These are phyloP conservation scores for Rauvolfia tetraphylla DNA, from an alignment of 257 asterid species.

Conservation along the genomic window DNA sequence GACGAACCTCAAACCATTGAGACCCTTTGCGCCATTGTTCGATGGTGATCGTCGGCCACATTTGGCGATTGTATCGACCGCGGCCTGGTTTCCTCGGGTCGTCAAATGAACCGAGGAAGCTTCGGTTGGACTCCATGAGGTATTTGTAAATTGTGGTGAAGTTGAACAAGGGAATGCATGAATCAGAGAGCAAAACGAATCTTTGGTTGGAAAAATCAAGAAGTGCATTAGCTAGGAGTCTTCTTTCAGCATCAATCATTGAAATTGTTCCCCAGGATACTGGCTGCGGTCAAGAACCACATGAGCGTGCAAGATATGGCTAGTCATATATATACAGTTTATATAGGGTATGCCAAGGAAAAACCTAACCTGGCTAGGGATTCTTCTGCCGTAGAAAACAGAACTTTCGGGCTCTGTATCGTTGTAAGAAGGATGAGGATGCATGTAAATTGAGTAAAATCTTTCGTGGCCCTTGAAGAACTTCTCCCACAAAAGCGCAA, in stretches of 20 bases:
- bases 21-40: constrained; percentile 74
- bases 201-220: constrained; percentile 54
- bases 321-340: too few relatives aligned
- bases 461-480: constrained; percentile 52
- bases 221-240: constrained; percentile 63
- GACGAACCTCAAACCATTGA: constrained; percentile 70
- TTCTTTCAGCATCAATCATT: constrained; percentile 69
- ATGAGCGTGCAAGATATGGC: background rate
- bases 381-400: constrained; percentile 42
- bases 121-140: constrained; percentile 33
- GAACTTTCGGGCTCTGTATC: constrained; percentile 39
- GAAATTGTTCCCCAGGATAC: constrained; percentile 64
- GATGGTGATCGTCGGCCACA: constrained; percentile 54
- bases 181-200: constrained; percentile 61
- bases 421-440: constrained; percentile 58
- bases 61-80: constrained; percentile 56
- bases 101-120: constrained; percentile 46
- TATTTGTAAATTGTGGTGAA: constrained; percentile 52
- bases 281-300: constrained; percentile 30
- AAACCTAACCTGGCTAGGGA: constrained; percentile 56
- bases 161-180: constrained; percentile 70
- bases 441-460: constrained; percentile 47
- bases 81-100: constrained; percentile 53
- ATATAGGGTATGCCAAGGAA: too few relatives aligned
- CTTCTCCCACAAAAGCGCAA: constrained; percentile 57